Conservation (phyloP, 495 filamentous ascomycete species). For the Trichocladium uniseriatum region DNA sequence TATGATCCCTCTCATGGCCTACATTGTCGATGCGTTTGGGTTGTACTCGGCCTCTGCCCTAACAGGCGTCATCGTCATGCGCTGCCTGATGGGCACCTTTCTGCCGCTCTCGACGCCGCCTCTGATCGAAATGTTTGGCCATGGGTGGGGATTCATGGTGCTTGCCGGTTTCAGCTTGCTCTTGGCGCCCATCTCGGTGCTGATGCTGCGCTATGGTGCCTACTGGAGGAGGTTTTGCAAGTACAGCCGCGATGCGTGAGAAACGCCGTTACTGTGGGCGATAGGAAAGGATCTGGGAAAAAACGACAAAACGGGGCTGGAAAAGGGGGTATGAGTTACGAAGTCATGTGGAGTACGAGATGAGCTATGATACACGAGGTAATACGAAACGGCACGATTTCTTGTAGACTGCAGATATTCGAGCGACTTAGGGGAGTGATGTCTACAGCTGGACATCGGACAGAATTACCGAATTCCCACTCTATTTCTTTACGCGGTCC, state of each 20-base stretch:
- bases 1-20: constrained; percentile 42
- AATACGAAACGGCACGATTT: too few relatives aligned
- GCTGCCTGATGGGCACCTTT: constrained; percentile 47
- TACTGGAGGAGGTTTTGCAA: constrained; percentile 41
- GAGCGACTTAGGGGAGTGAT: too few relatives aligned
- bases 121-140: constrained; percentile 37
- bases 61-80: constrained; percentile 45
- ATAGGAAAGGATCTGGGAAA: constrained; percentile 2
- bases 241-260: constrained; percentile 30
- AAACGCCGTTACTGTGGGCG: neutral
- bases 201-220: constrained; percentile 41
- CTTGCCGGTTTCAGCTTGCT: constrained; percentile 29
- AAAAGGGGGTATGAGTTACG: too few relatives aligned
- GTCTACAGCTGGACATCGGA: too few relatives aligned
- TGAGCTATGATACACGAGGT: too few relatives aligned
- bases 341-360: too few relatives aligned
- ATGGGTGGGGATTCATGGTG: constrained; percentile 41
- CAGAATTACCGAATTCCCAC: too few relatives aligned
- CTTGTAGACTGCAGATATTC: too few relatives aligned
- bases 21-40: constrained; percentile 50
- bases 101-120: constrained; percentile 41
- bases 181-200: constrained; percentile 42
- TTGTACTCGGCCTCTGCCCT: constrained; percentile 47
- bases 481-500: too few relatives aligned
- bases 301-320: too few relatives aligned